phyloP scores from a whole-genome alignment of 129 eudicot genomes.

The Saposhnikovia divaricata region DNA sequence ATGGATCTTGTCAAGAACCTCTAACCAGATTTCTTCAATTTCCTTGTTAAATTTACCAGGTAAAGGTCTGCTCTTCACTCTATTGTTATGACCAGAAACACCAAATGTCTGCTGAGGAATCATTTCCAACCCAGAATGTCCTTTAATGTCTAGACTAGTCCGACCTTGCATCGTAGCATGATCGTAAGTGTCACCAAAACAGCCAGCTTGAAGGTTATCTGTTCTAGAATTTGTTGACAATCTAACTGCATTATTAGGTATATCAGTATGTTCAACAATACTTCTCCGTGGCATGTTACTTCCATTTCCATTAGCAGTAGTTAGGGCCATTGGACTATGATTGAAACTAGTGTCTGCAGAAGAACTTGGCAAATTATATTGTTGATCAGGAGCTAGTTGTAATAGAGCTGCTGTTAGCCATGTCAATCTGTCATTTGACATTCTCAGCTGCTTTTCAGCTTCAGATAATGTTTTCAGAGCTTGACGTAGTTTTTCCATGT shows the following conservation, averaged over 20 bases:
- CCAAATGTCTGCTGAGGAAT: constrained; percentile 14
- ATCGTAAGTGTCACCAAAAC: constrained; percentile 20
- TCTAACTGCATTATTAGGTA: constrained; percentile 31
- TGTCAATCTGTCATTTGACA: constrained; percentile 76
- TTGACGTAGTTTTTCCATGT: constrained; percentile 88
- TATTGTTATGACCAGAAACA: constrained; percentile 15
- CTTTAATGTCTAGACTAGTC: constrained; percentile 22
- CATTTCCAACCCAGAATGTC: constrained; percentile 11
- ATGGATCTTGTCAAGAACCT: constrained; percentile 65
- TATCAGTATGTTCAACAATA: constrained; percentile 45
- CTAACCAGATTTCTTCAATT: constrained; percentile 80
- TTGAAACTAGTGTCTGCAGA: constrained; percentile 59
- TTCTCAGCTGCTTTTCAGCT: constrained; percentile 96
- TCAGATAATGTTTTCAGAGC: constrained; percentile 93
- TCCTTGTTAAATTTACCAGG: constrained; percentile 27
- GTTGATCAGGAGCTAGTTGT: constrained; percentile 98
- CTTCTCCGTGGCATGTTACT: constrained; percentile 38
- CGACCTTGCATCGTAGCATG: constrained; percentile 23
- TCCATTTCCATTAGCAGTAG: constrained; percentile 30
- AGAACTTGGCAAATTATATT: constrained; percentile 72
- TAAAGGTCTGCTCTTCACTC: constrained; percentile 11
- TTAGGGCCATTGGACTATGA: constrained; percentile 50
- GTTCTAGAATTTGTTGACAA: constrained; percentile 19
- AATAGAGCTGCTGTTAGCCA: constrained; percentile 94
- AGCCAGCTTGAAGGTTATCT: constrained; percentile 32